These are phyloP conservation scores for Zymoseptoria passerinii DNA, from an alignment of 2,329 filamentous ascomycete species.

Conservation along the genomic window DNA sequence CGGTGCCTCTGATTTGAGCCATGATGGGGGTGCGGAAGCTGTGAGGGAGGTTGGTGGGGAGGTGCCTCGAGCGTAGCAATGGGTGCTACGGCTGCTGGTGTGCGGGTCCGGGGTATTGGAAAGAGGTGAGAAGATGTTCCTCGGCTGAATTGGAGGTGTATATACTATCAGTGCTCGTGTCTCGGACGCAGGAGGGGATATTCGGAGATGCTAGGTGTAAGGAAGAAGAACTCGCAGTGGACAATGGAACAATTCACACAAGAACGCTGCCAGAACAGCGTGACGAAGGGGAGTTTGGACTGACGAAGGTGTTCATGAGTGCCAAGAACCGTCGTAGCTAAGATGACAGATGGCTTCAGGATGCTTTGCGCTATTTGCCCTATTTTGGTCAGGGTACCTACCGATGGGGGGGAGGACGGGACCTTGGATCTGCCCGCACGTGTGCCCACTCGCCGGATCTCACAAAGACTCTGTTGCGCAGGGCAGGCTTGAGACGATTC, in stretches of 20 bases:
- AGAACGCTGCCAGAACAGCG: background rate
- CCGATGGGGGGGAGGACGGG: no score
- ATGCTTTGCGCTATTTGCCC: background rate
- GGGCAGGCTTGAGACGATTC: background rate
- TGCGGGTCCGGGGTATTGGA: background rate
- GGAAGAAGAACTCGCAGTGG: background rate
- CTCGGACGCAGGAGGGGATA: background rate
- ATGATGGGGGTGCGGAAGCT: slow-evolving; percentile 31
- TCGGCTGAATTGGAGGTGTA: background rate
- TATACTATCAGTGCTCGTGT: background rate
- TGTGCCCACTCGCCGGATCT: background rate
- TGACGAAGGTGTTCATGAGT: background rate
- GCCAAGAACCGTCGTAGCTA: background rate
- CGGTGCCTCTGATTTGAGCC: slow-evolving; percentile 55
- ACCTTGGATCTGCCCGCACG: background rate
- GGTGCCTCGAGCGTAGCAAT: background rate
- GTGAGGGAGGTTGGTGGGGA: no score
- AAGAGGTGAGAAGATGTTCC: background rate
- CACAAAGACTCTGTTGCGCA: background rate
- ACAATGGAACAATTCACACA: background rate
- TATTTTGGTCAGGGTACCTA: background rate
- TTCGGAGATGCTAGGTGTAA: background rate
- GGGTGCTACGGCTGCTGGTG: background rate
- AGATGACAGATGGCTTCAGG: background rate
- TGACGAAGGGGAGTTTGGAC: background rate